Percentiles rank a stretch among this genome's conserved stretches.
phyloP scores from a whole-genome alignment of 2,329 filamentous ascomycete genomes.

The Incumbomyces delicatus region DNA sequence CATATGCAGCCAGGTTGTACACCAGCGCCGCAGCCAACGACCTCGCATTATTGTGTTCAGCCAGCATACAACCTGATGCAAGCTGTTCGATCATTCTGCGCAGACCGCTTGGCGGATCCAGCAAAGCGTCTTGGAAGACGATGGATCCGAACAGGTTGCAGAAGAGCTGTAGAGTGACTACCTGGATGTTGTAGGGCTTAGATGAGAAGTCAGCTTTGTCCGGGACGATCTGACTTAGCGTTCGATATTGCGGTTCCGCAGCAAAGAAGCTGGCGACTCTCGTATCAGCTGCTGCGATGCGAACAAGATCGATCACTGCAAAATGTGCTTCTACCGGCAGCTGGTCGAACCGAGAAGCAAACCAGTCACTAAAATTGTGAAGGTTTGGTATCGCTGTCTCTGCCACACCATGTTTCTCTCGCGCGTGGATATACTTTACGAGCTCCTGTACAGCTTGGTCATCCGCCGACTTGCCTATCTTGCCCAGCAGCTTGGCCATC shows the following conservation, averaged over 20 bases:
- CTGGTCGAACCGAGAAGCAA: conserved; percentile 46
- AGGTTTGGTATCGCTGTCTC: conserved; percentile 65
- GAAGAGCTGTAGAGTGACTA: conserved; percentile 71
- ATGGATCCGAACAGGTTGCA: conserved; percentile 77
- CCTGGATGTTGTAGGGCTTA: conserved; percentile 70
- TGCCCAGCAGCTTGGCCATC: conserved; percentile 67
- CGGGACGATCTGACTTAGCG: conserved; percentile 51
- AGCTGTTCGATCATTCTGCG: conserved; percentile 43
- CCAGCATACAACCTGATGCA: conserved; percentile 67
- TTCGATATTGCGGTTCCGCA: conserved; percentile 58
- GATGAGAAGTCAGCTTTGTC: conserved; percentile 38
- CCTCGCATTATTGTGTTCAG: conserved; percentile 65
- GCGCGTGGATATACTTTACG: conserved; percentile 59
- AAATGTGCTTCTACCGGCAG: conserved; percentile 62
- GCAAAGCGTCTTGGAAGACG: conserved; percentile 51
- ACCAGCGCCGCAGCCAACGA: conserved; percentile 74
- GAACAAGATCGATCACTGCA: conserved; percentile 73
- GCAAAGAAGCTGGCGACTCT: conserved; percentile 74
- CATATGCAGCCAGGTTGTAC: conserved; percentile 68
- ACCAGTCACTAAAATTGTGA: conserved; percentile 50
- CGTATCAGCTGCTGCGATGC: conserved; percentile 65
- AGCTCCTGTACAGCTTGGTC: conserved; percentile 54
- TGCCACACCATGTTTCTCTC: conserved; percentile 37
- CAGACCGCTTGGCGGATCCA: conserved; percentile 26
- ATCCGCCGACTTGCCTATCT: conserved; percentile 58